A percentile compares a stretch with the other conserved stretches of the same genome.
Conservation (phyloP, 2,329 filamentous ascomycete species). For the Ophiocordyceps camponoti-rufipedis region DNA sequence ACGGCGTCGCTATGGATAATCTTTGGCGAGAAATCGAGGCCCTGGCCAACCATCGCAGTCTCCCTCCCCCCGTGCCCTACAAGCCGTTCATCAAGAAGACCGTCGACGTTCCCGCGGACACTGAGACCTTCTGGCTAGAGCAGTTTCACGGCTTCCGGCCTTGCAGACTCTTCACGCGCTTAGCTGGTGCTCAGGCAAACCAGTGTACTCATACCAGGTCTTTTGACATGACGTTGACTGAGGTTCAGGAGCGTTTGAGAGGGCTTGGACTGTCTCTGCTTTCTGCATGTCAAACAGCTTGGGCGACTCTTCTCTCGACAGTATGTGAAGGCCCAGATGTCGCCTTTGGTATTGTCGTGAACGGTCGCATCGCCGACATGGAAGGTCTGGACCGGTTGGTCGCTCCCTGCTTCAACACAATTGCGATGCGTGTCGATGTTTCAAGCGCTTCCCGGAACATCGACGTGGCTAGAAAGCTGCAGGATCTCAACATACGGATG, state of each 20-base stretch:
- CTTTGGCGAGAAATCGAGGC: conserved; percentile 55
- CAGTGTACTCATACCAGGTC: conserved; percentile 12
- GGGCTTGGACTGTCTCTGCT: conserved; percentile 42
- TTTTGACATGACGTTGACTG: conserved; percentile 18
- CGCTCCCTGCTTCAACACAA: conserved; percentile 85
- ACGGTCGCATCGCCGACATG: conserved; percentile 50
- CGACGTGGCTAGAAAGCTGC: conserved; percentile 40
- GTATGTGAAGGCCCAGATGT: conserved; percentile 42
- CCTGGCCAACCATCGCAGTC: conserved; percentile 24
- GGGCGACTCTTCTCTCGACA: conserved; percentile 45
- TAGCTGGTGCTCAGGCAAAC: conserved; percentile 5
- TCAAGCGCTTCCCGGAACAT: conserved; percentile 27
- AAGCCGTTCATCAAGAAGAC: conserved; percentile 45
- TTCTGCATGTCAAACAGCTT: conserved; percentile 52
- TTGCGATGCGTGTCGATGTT: conserved; percentile 49
- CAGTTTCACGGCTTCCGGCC: conserved; percentile 33
- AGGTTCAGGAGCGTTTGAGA: conserved; percentile 30
- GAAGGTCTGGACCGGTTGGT: conserved; percentile 52
- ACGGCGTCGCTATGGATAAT: conserved; percentile 56
- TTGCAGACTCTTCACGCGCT: conserved; percentile 9
- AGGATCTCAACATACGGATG: conserved; percentile 40
- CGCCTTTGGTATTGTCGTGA: conserved; percentile 77
- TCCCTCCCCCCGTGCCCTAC: conserved; percentile 37
- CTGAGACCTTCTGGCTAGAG: conserved; percentile 47
- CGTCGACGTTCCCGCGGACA: conserved; percentile 23